A percentile compares a stretch with the other conserved stretches of the same genome.
Evolutionary conservation across 768 basidiomycete species (phyloP).

Genomic region (Lenzites betulinus): DNA sequence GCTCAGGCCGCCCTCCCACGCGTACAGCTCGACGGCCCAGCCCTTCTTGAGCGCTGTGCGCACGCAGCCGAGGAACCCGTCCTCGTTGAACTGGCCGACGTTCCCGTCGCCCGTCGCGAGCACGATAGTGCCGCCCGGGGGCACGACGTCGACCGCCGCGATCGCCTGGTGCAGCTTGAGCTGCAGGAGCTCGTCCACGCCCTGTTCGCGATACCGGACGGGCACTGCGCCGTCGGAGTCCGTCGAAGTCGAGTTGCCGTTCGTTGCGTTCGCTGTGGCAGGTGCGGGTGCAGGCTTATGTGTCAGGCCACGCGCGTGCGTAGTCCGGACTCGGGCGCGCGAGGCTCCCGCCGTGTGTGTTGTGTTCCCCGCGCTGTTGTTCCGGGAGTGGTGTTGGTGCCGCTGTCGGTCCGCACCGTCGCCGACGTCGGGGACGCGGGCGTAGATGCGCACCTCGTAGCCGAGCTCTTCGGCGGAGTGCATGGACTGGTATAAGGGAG

Average conservation of each 20-base stretch:
- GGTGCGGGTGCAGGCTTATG: slow-evolving; percentile 23
- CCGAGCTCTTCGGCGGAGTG: slow-evolving; percentile 70
- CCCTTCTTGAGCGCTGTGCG: slow-evolving; percentile 84
- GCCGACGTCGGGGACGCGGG: slow-evolving; percentile 69
- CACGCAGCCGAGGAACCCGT: slow-evolving; percentile 90
- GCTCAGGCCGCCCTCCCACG: slow-evolving; percentile 86
- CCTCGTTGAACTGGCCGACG: slow-evolving; percentile 88
- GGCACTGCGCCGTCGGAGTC: slow-evolving; percentile 41
- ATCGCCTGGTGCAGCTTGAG: slow-evolving; percentile 89
- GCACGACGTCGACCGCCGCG: slow-evolving; percentile 65
- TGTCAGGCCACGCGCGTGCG: slow-evolving; percentile 23
- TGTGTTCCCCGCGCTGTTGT: background rate
- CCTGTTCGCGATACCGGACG: slow-evolving; percentile 82
- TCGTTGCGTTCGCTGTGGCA: slow-evolving; percentile 1
- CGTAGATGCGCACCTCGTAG: slow-evolving; percentile 71
- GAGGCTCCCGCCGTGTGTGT: slow-evolving; percentile 19
- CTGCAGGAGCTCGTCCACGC: slow-evolving; percentile 93
- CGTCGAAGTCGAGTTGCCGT: slow-evolving; percentile 27
- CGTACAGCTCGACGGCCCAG: slow-evolving; percentile 94
- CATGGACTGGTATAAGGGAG: slow-evolving; percentile 84
- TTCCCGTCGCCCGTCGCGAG: slow-evolving; percentile 95
- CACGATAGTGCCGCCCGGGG: slow-evolving; percentile 74
- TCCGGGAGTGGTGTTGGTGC: background rate
- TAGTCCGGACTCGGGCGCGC: slow-evolving; percentile 19
- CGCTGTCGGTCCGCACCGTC: slow-evolving; percentile 58